Evolutionary conservation across 345 rosid species (phyloP).

Genomic region (Lenwebbia sp.): DNA sequence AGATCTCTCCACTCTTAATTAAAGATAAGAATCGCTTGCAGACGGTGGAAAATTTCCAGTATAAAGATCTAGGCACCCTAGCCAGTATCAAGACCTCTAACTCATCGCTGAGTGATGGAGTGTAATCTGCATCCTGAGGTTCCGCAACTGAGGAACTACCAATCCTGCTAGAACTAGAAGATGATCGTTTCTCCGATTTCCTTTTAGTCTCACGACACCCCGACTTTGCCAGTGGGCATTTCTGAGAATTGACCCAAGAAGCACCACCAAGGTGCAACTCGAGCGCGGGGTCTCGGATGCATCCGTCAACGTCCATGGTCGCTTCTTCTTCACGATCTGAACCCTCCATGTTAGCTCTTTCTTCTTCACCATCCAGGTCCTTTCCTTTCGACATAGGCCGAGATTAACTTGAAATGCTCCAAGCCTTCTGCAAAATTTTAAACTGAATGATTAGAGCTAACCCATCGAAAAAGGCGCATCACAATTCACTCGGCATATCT

Average conservation of each 20-base stretch:
- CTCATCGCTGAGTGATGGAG: slow-evolving; percentile 57
- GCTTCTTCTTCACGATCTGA: background rate
- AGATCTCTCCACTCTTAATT: slow-evolving; percentile 59
- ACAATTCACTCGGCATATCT: background rate
- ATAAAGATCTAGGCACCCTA: slow-evolving; percentile 57
- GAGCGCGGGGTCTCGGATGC: too few species aligned
- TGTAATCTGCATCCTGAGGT: slow-evolving; percentile 98
- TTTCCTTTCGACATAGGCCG: slow-evolving; percentile 24
- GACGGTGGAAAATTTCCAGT: slow-evolving; percentile 50
- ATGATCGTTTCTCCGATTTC: background rate
- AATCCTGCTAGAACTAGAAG: slow-evolving; percentile 4
- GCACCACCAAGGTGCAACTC: too few species aligned
- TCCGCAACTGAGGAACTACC: slow-evolving; percentile 18
- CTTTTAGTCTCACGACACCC: background rate
- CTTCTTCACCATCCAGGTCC: slow-evolving; percentile 24
- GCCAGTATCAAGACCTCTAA: slow-evolving; percentile 66
- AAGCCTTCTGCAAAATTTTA: background rate
- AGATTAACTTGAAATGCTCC: background rate
- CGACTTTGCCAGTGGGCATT: background rate
- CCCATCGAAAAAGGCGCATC: background rate
- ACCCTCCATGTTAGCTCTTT: slow-evolving; percentile 6
- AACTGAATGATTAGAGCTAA: background rate
- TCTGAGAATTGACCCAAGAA: too few species aligned
- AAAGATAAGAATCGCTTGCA: slow-evolving; percentile 42
- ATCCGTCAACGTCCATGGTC: background rate